Percentiles rank a stretch among this genome's conserved stretches.
phyloP scores from a whole-genome alignment of 176 grass and related monocot genomes.

The Musa itinerans region DNA sequence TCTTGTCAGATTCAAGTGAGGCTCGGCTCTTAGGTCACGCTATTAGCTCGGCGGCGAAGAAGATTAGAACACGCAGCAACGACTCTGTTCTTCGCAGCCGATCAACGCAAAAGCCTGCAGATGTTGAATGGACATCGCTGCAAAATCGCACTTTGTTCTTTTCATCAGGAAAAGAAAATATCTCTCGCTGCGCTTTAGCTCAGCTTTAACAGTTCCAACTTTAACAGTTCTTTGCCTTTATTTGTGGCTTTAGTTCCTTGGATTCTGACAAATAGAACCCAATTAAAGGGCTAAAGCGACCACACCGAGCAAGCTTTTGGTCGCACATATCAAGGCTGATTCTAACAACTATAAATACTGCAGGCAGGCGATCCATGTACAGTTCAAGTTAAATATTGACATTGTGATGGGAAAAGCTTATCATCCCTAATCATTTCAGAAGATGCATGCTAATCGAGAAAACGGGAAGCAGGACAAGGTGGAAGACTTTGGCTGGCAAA shows the following conservation, averaged over 20 bases:
- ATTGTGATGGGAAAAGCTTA: not conserved
- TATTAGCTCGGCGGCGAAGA: not conserved
- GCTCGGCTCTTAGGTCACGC: not conserved
- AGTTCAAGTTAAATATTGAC: not conserved
- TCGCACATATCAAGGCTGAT: not conserved
- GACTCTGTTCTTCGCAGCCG: not conserved
- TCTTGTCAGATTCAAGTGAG: no score
- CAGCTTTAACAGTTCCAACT: conserved; percentile 10
- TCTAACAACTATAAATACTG: not conserved
- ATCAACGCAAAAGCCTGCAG: not conserved
- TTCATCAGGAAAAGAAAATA: not conserved
- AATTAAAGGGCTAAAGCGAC: not conserved
- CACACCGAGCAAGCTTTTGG: not conserved
- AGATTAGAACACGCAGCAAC: not conserved
- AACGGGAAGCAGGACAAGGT: not conserved
- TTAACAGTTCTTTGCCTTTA: conserved; percentile 1
- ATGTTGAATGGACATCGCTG: no score
- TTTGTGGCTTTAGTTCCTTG: not conserved
- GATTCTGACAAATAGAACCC: not conserved
- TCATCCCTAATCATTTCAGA: not conserved
- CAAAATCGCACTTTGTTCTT: not conserved
- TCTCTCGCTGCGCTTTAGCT: not conserved
- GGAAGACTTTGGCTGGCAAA: not conserved
- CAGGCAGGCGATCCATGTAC: not conserved
- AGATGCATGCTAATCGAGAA: not conserved